Conservation (phyloP, 768 basidiomycete genomes). For the Chiua virens region DNA sequence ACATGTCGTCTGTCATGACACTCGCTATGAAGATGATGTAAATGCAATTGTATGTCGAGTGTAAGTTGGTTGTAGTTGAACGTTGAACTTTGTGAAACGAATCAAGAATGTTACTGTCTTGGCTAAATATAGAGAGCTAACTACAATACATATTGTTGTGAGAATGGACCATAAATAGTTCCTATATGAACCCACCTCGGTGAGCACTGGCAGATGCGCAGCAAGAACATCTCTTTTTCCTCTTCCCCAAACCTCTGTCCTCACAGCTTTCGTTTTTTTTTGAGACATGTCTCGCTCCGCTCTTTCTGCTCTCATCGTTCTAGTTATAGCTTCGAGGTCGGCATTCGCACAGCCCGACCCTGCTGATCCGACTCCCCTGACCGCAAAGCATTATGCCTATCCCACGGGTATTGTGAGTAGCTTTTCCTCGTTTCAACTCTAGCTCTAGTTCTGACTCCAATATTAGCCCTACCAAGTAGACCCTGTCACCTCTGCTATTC, state of each 20-base stretch:
- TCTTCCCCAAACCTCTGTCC: not conserved
- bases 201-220: not conserved
- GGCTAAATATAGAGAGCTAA: not conserved
- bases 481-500: constrained; percentile 37
- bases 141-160: not conserved
- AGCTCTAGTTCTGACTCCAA: not conserved
- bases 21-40: constrained; percentile 28
- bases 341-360: constrained; percentile 35
- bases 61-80: too few species aligned
- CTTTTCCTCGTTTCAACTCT: not conserved
- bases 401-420: constrained; percentile 42
- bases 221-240: not conserved
- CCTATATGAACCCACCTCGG: constrained; percentile 1
- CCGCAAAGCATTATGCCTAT: constrained; percentile 43
- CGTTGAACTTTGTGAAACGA: too few species aligned
- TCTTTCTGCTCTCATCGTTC: constrained; percentile 41
- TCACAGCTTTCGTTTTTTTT: not conserved
- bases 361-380: constrained; percentile 49
- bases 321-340: constrained; percentile 30
- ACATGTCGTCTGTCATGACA: constrained; percentile 28
- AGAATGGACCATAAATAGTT: constrained; percentile 11
- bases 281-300: constrained; percentile 48
- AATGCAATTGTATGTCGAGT: too few species aligned
- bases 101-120: too few species aligned
- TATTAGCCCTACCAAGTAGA: constrained; percentile 54